Evolutionary conservation across 352 stramenopile genomes (phyloP), one percentile per base, ranked within the genome.

Genomic region (Pythium plurisporium): DNA sequence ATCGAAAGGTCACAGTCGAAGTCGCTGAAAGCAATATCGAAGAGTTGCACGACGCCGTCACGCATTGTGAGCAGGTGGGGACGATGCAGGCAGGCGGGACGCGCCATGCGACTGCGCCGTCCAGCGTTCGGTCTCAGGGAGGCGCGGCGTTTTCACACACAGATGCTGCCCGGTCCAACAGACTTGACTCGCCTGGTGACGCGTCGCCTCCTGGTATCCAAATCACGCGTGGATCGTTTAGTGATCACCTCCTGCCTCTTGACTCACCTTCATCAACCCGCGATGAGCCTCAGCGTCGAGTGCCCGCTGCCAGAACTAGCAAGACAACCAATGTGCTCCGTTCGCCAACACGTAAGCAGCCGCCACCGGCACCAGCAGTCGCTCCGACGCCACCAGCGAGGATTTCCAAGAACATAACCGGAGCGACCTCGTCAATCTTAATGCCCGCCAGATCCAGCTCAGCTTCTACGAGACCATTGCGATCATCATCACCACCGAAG

Each of bases 221-320:
- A 34, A 63, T 70, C 36, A 51, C 27, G 7, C 43, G 63, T 4
- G 63, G 63, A 8, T 56, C 52, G 3, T 70, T 70, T 34, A 70
- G 63, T 27, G 51, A 62, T 14, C 51, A 65, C 26, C 34, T 70
- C 11, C n/a, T 61, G 22, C 42, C 59, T 7, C n/a, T 62, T 12
- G 59, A 62, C 1, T 54, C 51, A 10, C 50, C 59, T 9, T 22
- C 56, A 2, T 29, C 40, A 4, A 22, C 19, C 8, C 56, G 7
- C 10, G 3, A 23, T 0, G 36, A 29, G 15, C 4, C 14, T 8
- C 36, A 3, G 12, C 31, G 17, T 61, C 40, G 27, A 20, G 26
- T 14, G n/a, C 14, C 11, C 10, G 19, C 33, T 14, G 11, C 43
- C 15, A 20, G 22, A 15, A 53, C 20, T 37, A 1, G 9, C 52